Evolutionary conservation across 208 protist genomes (phyloP), one percentile per base, ranked within the genome.

Genomic region (Giardia muris): DNA sequence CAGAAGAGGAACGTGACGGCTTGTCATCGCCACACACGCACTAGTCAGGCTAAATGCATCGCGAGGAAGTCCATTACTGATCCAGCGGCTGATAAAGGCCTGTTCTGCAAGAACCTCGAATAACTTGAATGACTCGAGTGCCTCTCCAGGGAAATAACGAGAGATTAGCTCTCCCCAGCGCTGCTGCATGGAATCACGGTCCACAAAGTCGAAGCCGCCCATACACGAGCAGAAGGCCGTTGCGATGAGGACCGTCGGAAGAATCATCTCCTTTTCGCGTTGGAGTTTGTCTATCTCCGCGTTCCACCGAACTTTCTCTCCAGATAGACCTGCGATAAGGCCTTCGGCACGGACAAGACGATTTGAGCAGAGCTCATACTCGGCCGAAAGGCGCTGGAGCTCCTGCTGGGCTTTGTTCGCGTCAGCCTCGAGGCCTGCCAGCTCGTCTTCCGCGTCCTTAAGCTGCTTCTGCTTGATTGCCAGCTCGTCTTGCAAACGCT

Each of bases 31-130:
- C 3, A 97, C 98, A 30, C 95, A 95, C 39, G 99, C 98, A 94
- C 99, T 99, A 94, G 99, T 97, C 46, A 99, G 95, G 2, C 97
- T 98, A n/a, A 99, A 96, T 92, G 98, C 97, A 95, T 99, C 98
- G 0, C 96, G 96, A 45, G 98, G 98, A 19, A 99, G 95, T n/a
- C 98, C 97, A 94, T 99, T 97, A 93, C 96, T 97, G 43, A 96
- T 95, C 98, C 98, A 99, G 94, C 97, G 94, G 46, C 97, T 96
- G 87, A 98, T 97, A 88, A 96, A 76, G 57, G 57, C 57, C 57
- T 76, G 57, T 30, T 76, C 57, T 76, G 57, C 57, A 39, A 76
- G 30, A 10, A 30, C 30, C 30, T 76, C 57, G 98, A 46, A 96
- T 96, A 47, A 98, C 98, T 90, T 47, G 95, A 96, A 96, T 46